phyloP scores from a whole-genome alignment of 371 early-diverging fungal species.

The Zopfochytrium polystomum region DNA sequence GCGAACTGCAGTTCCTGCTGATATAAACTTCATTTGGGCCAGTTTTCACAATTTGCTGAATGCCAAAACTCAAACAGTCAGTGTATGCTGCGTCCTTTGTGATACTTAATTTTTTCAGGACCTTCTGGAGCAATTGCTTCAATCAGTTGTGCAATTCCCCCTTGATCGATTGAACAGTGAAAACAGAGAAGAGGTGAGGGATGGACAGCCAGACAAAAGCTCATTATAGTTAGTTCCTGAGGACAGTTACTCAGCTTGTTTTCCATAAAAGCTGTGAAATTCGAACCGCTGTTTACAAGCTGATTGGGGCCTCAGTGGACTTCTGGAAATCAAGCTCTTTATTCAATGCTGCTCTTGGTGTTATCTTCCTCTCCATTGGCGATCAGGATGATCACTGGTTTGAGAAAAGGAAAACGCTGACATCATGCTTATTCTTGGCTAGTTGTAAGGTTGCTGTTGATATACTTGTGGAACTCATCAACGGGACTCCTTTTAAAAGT shows the following conservation, averaged over 20 bases:
- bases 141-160: conserved; percentile 36
- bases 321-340: conserved; percentile 42
- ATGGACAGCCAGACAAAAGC: not conserved
- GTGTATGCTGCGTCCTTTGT: not conserved
- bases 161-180: conserved; percentile 34
- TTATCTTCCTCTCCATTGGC: conserved; percentile 41
- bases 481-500: not conserved
- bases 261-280: conserved; percentile 39
- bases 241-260: conserved; percentile 30
- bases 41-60: conserved; percentile 37
- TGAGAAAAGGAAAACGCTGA: no score
- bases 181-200: conserved; percentile 36
- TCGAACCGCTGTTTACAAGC: conserved; percentile 36
- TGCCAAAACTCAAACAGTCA: conserved; percentile 36
- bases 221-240: conserved; percentile 40
- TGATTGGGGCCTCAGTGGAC: conserved; percentile 33
- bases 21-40: conserved; percentile 45
- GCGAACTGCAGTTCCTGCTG: conserved; percentile 27
- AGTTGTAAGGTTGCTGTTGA: not conserved
- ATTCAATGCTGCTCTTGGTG: conserved; percentile 34
- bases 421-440: conserved; percentile 10
- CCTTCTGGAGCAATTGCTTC: conserved; percentile 31
- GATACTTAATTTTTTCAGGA: conserved; percentile 1
- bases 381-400: conserved; percentile 41
- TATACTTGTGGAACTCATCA: conserved; percentile 10